Conservation (phyloP, 2,329 filamentous ascomycete genomes). For the Colletotrichum sp. region DNA sequence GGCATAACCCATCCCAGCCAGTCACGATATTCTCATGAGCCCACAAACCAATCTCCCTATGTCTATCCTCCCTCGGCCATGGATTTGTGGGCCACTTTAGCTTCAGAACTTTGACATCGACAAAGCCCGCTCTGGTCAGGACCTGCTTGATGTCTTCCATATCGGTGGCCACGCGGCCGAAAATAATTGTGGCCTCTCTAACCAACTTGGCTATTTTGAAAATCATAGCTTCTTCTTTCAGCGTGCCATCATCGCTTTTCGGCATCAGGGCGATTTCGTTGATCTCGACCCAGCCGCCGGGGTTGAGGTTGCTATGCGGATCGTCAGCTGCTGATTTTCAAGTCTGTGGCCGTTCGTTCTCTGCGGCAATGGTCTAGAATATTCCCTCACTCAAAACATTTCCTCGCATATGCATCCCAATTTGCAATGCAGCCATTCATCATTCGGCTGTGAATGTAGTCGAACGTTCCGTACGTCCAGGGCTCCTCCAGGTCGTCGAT, state of each 20-base stretch:
- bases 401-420: slow-evolving; percentile 13
- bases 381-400: slow-evolving; percentile 32
- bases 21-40: neutral
- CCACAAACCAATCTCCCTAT: neutral
- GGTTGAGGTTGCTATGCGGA: slow-evolving; percentile 32
- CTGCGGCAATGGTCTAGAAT: neutral
- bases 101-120: neutral
- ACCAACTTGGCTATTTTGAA: slow-evolving; percentile 30
- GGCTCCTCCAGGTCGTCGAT: slow-evolving; percentile 38
- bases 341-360: neutral
- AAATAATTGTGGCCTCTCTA: neutral
- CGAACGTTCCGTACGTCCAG: slow-evolving; percentile 32
- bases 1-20: neutral
- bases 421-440: neutral
- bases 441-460: slow-evolving; percentile 3
- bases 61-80: neutral
- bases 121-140: neutral
- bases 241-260: slow-evolving; percentile 46
- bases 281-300: slow-evolving; percentile 48
- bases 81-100: neutral
- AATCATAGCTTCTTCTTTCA: slow-evolving; percentile 29
- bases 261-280: slow-evolving; percentile 44
- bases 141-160: neutral
- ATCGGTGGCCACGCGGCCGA: neutral
- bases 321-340: neutral